Conservation (phyloP, 768 basidiomycete genomes). For the Auricularia auricula-judae region DNA sequence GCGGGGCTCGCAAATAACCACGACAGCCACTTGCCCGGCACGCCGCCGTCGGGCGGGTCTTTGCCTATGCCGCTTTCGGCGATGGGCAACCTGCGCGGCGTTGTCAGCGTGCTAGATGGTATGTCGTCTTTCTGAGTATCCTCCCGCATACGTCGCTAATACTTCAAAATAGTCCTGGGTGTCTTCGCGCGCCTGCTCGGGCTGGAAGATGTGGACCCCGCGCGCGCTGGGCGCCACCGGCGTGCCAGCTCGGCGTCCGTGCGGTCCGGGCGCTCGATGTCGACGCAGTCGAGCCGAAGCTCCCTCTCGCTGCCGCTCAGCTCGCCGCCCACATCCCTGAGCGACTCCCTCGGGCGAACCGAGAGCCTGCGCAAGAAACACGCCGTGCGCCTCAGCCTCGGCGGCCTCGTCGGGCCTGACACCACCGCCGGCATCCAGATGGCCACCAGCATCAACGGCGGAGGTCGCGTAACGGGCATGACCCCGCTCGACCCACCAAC, state of each 20-base stretch:
- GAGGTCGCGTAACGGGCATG: background rate
- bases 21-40: conserved; percentile 19
- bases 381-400: background rate
- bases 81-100: conserved; percentile 28
- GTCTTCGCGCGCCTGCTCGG: conserved; percentile 68
- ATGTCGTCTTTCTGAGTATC: conserved; percentile 14
- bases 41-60: conserved; percentile 22
- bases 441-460: background rate
- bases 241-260: conserved; percentile 60
- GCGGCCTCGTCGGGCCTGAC: background rate
- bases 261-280: background rate
- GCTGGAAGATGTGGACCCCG: conserved; percentile 65
- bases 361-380: background rate
- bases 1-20: conserved; percentile 27
- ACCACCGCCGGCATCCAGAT: background rate
- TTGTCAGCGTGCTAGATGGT: conserved; percentile 82
- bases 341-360: background rate
- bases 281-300: background rate
- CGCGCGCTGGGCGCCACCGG: conserved; percentile 67
- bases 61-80: background rate
- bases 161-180: conserved; percentile 45
- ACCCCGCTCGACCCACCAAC: background rate
- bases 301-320: background rate
- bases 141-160: too few species aligned
- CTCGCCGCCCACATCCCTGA: background rate